phyloP scores from a whole-genome alignment of 352 stramenopile species.

The Phytophthora constricta region DNA sequence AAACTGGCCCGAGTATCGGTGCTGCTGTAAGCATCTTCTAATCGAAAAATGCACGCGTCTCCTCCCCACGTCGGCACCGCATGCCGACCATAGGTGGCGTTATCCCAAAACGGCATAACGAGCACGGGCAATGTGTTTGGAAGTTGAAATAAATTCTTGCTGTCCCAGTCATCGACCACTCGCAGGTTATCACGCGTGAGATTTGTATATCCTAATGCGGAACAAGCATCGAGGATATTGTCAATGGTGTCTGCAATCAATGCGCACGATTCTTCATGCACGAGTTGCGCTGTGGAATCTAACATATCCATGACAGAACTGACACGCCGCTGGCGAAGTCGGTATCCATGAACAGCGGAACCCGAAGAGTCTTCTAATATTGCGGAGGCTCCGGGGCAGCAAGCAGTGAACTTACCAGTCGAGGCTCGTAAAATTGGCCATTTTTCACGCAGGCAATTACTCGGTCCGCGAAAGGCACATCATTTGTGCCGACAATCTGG shows the following conservation, averaged over 20 bases:
- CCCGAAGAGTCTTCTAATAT: no score
- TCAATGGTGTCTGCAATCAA: slow-evolving; percentile 31
- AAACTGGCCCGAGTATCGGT: slow-evolving; percentile 6
- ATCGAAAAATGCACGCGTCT: slow-evolving; percentile 29
- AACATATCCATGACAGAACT: slow-evolving; percentile 34
- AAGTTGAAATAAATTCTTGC: slow-evolving; percentile 30
- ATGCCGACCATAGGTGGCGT: slow-evolving; percentile 28
- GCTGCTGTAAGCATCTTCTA: slow-evolving; percentile 17
- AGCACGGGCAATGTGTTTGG: slow-evolving; percentile 43
- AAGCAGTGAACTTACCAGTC: no score
- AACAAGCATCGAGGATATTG: slow-evolving; percentile 26
- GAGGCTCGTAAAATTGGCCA: no score
- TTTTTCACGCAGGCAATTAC: no score
- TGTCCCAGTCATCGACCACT: slow-evolving; percentile 30
- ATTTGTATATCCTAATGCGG: slow-evolving; percentile 22
- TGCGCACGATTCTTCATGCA: slow-evolving; percentile 1
- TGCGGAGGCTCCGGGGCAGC: no score
- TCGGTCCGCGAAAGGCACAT: no score
- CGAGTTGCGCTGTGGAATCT: slow-evolving; percentile 10
- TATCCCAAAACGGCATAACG: slow-evolving; percentile 52
- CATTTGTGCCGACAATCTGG: no score
- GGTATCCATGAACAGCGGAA: no score
- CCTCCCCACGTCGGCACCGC: slow-evolving; percentile 41
- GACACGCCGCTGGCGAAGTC: no score
- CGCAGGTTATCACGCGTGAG: slow-evolving; percentile 39